Evolutionary conservation across 2,329 filamentous ascomycete genomes (phyloP).

Genomic region (Penicillium occitanis): DNA sequence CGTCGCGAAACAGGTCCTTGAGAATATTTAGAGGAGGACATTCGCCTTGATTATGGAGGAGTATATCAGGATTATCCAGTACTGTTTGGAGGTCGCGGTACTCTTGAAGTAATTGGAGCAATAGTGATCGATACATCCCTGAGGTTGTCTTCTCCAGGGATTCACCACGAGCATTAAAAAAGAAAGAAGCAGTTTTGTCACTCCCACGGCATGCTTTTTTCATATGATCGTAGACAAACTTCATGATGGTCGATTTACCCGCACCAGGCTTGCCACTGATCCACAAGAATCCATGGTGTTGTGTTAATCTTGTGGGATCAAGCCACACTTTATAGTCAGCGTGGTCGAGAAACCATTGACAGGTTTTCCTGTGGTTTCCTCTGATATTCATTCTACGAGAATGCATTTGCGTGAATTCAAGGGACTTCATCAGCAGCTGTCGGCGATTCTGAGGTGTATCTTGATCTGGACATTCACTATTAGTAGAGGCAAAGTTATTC

Average conservation of each 20-base stretch:
- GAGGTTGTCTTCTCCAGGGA: slow-evolving; percentile 26
- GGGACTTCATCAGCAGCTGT: background rate
- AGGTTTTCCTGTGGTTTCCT: slow-evolving; percentile 8
- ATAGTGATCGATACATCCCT: slow-evolving; percentile 33
- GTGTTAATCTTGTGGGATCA: slow-evolving; percentile 24
- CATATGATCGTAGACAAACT: slow-evolving; percentile 24
- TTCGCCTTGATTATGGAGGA: slow-evolving; percentile 25
- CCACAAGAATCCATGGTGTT: slow-evolving; percentile 40
- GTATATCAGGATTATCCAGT: background rate
- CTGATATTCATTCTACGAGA: slow-evolving; percentile 10
- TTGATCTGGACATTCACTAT: background rate
- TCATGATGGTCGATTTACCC: slow-evolving; percentile 41
- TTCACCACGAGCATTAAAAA: slow-evolving; percentile 32
- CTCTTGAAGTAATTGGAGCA: slow-evolving; percentile 30
- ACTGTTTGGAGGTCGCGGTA: slow-evolving; percentile 26
- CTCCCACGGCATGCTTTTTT: slow-evolving; percentile 6
- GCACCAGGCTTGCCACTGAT: slow-evolving; percentile 42
- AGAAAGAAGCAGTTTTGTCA: slow-evolving; percentile 32
- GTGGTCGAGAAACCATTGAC: slow-evolving; percentile 18
- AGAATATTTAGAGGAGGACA: slow-evolving; percentile 27
- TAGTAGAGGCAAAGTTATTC: background rate
- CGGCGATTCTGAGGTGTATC: background rate
- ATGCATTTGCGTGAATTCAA: slow-evolving; percentile 20
- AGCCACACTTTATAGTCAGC: slow-evolving; percentile 35
- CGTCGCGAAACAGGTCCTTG: slow-evolving; percentile 27